phyloP scores from a whole-genome alignment of 305 asterid species.

The Ajuga reptans region DNA sequence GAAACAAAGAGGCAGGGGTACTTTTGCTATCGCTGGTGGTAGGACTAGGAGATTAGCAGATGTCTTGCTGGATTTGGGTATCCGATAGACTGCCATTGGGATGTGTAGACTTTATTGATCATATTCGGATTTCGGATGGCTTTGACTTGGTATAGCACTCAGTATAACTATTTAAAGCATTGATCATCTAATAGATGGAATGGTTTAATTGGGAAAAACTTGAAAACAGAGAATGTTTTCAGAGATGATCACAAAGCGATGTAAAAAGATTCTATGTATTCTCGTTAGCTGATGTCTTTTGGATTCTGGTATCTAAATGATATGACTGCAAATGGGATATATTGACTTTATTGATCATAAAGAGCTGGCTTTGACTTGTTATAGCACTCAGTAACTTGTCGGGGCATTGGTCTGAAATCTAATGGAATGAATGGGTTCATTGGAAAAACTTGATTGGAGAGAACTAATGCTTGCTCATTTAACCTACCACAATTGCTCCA shows the following conservation, averaged over 20 bases:
- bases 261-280: not conserved
- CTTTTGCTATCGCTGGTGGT: not conserved
- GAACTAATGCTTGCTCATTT: not conserved
- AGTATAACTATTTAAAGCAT: slow-evolving; percentile 8
- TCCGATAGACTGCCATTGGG: not conserved
- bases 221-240: not conserved
- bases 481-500: not conserved
- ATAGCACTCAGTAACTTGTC: not conserved
- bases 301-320: not conserved
- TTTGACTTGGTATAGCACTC: not conserved
- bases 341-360: not conserved
- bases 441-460: not conserved
- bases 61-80: not conserved
- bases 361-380: not conserved
- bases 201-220: not conserved
- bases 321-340: not conserved
- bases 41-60: not conserved
- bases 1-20: not conserved
- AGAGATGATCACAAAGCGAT: not conserved
- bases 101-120: not conserved
- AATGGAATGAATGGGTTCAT: not conserved
- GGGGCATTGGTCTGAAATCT: not conserved
- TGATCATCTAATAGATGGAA: not conserved
- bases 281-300: too few relatives aligned
- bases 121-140: too few relatives aligned